Base-by-base conservation (phyloP, 2,329 filamentous ascomycete genomes). In the Ophiognomonia clavigignenti-juglandacearum region DNA sequence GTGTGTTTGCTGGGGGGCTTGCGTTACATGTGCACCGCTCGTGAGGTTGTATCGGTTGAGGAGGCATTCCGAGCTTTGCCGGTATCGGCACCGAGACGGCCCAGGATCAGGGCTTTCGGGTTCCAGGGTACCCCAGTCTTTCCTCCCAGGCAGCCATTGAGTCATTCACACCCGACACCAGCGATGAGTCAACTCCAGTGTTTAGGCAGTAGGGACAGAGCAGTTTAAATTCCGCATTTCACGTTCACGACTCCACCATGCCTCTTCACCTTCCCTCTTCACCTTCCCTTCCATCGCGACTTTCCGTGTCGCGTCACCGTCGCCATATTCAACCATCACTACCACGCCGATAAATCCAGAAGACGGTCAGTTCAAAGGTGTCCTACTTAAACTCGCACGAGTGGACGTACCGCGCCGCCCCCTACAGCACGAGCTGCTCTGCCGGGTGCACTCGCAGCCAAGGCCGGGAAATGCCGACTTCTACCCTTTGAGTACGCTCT, bases 301-400 rank as follows among this genome's bases (percentile, higher is more conserved):
- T 19, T 18, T 22, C 13, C 18, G 22, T 24, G 16, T 35, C 9
- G 23, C 10, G 16, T 40, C 26, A 37, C 14, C 40, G 5, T 20
- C 40, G n/a, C 34, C 26, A n/a, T 6, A 3, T 22, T 3, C 9
- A 23, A 23, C 18, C 43, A 18, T 23, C 36, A n/a, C 23, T 19
- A 29, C 9, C 35, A 32, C 29, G 10, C 9, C 20, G 32, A 23
- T 22, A 23, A 24, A 39, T 20, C n/a, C n/a, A n/a, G 14, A 13
- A 48, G 3, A 40, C 22, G 46, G 46, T 48, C 46, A 48, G 35
- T 43, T 48, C 46, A 48, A 44, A 48, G 46, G 46, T 43, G 29
- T 44, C 41, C 46, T 24, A 36, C 35, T 48, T 24, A 27, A 34
- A 16, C 19, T 29, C 16, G 24, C 34, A 35, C 43, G 10, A 36